Percentiles rank a stretch among this genome's conserved stretches.
Conservation (phyloP, 257 asterid genomes). For the Mitragyna speciosa region DNA sequence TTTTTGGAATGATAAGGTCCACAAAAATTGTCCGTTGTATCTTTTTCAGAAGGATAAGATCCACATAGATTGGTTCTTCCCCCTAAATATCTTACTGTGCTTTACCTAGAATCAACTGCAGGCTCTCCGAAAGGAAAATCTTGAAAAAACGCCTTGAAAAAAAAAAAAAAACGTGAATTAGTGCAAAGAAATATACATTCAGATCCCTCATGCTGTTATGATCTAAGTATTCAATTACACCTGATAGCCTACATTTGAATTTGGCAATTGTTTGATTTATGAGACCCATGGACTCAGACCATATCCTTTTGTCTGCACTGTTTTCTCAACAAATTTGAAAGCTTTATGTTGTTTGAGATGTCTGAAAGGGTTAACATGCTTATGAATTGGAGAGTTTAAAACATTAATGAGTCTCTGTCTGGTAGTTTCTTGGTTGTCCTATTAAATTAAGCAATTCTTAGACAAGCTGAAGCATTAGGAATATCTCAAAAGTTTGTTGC, state of each 20-base stretch:
- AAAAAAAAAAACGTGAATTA: background rate
- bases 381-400: background rate
- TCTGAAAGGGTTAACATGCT: background rate
- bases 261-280: background rate
- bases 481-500: background rate
- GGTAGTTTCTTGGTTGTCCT: background rate
- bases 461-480: background rate
- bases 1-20: background rate
- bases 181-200: too few relatives aligned
- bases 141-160: background rate
- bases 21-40: too few relatives aligned
- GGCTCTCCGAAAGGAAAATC: background rate
- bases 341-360: background rate
- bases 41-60: too few relatives aligned
- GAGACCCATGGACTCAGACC: background rate
- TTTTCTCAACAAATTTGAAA: background rate
- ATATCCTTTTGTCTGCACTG: too few relatives aligned
- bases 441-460: background rate
- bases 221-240: background rate
- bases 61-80: background rate
- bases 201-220: too few relatives aligned
- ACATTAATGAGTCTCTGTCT: background rate
- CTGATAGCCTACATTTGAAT: background rate
- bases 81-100: background rate
- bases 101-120: background rate